Percentiles rank a stretch among this genome's conserved stretches.
Evolutionary conservation across 2,329 filamentous ascomycete genomes (phyloP).

Genomic region (Colletotrichum lini): DNA sequence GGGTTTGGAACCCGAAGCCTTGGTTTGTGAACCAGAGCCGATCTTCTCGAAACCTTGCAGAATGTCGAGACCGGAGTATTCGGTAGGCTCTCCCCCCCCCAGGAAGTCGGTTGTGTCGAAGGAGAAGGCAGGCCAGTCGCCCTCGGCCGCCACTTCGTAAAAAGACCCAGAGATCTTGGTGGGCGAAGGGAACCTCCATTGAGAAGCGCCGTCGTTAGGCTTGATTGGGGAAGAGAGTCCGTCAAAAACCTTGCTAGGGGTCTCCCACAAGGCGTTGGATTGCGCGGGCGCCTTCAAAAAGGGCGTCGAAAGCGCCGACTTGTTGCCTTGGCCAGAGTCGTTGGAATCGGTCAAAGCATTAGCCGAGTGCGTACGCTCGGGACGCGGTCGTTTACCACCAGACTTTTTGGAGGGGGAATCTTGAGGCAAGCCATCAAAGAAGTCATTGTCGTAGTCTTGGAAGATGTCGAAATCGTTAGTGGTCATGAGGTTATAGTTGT

Average conservation of each 20-base stretch:
- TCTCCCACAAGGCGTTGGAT: conserved; percentile 61
- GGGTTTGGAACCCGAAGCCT: conserved; percentile 49
- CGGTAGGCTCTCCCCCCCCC: conserved; percentile 72
- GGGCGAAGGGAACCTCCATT: conserved; percentile 58
- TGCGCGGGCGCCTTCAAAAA: conserved; percentile 63
- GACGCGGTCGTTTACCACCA: conserved; percentile 60
- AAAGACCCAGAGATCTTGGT: conserved; percentile 61
- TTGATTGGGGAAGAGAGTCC: conserved; percentile 70
- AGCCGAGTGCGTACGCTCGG: conserved; percentile 75
- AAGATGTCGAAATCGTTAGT: conserved; percentile 76
- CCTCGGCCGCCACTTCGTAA: conserved; percentile 54
- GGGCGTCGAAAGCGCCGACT: conserved; percentile 65
- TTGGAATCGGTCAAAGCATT: conserved; percentile 75
- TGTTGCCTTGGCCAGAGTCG: conserved; percentile 63
- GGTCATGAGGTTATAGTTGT: conserved; percentile 61
- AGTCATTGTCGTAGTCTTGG: conserved; percentile 58
- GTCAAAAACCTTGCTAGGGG: conserved; percentile 71
- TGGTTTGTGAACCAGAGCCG: conserved; percentile 62
- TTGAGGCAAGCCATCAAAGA: conserved; percentile 50
- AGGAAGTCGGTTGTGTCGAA: conserved; percentile 67
- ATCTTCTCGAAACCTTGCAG: conserved; percentile 84
- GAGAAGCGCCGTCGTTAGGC: conserved; percentile 48
- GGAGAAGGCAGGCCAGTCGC: conserved; percentile 55
- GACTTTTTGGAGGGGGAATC: conserved; percentile 79
- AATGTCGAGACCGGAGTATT: conserved; percentile 76